Base-by-base conservation (phyloP, 2,329 filamentous ascomycete genomes). In the Fusarium pilosicola region DNA sequence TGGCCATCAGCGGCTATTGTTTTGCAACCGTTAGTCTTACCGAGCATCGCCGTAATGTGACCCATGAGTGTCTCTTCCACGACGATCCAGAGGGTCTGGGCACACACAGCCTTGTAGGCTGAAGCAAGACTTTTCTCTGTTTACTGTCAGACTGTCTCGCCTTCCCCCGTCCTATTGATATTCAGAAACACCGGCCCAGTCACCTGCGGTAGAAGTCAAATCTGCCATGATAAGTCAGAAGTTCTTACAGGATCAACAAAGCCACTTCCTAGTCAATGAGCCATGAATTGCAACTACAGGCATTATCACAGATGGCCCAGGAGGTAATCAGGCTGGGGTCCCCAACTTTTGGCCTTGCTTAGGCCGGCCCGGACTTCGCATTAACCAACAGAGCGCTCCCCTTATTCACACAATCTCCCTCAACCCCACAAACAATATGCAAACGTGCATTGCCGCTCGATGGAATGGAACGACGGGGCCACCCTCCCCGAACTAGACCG, bases 371-470 rank as follows among this genome's bases (percentile, higher is more conserved):
- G 58, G 55, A 46, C 56, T 59, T 45, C 58, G 60, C 60, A 74
- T 74, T 72, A 72, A 74, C 60, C 44, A 57, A 42, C 64, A 52
- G 17, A 41, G 17, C 36, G 41, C 38, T 57, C 45, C 45, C 44
- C 22, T 68, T 68, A 34, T 42, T 55, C 32, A 64, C 54, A 68
- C 60, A 73, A 74, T 74, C 58, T 74, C 71, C 66, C 67, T 54
- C 54, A 60, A 74, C 68, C 71, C 72, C 72, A 68, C 68, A 69
- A 54, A 68, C 26, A 58, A 61, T 36, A 60, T 71, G 66, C 67
- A 74, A 64, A 62, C 58, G 36, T 74, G 60, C 71, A 74, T 74
- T 72, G 68, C 60, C 72, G 71, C 60, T 62, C 30, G 28, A 36
- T 72, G 60, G 68, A 58, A 44, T 74, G 63, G 59, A 73, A 66